Evolutionary conservation across 176 grass and related monocot genomes (phyloP).

Genomic region (Oryza glumipatula): DNA sequence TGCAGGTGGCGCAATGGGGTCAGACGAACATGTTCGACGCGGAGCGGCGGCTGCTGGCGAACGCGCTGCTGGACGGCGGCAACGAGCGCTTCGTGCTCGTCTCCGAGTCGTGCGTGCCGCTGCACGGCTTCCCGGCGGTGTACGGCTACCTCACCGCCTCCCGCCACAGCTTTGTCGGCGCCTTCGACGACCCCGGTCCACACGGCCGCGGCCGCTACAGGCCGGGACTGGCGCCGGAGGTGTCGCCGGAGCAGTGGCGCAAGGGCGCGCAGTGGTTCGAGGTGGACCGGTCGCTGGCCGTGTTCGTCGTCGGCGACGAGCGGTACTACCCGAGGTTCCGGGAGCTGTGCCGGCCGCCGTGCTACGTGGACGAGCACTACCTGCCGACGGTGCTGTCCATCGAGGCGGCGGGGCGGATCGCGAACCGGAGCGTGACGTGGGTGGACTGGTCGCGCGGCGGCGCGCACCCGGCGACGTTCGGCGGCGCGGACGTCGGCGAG

Average conservation of each 20-base stretch:
- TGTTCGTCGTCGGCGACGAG: slow-evolving; percentile 42
- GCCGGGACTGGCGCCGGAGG: slow-evolving; percentile 37
- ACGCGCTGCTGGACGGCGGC: slow-evolving; percentile 62
- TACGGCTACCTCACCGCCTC: slow-evolving; percentile 56
- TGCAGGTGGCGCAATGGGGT: slow-evolving; percentile 56
- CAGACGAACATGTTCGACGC: slow-evolving; percentile 59
- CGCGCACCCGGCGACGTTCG: slow-evolving; percentile 73
- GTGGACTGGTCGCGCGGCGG: slow-evolving; percentile 79
- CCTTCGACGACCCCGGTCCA: slow-evolving; percentile 58
- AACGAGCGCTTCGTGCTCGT: slow-evolving; percentile 78
- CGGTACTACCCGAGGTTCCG: slow-evolving; percentile 66
- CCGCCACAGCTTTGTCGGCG: slow-evolving; percentile 52
- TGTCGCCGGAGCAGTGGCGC: slow-evolving; percentile 44
- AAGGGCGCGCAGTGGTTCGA: slow-evolving; percentile 91
- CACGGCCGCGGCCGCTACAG: slow-evolving; percentile 60
- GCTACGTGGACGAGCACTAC: slow-evolving; percentile 83
- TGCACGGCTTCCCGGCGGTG: slow-evolving; percentile 45
- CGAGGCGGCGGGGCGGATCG: slow-evolving; percentile 20
- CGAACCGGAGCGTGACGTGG: slow-evolving; percentile 58
- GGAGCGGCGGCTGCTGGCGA: slow-evolving; percentile 70
- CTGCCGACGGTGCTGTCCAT: slow-evolving; percentile 62
- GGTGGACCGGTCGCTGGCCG: slow-evolving; percentile 40
- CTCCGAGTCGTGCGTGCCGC: slow-evolving; percentile 70
- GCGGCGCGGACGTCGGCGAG: slow-evolving; percentile 36
- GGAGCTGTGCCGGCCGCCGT: slow-evolving; percentile 42